phyloP scores from a whole-genome alignment of 1,284 basidiomycete genomes.

The Papiliotrema laurentii region DNA sequence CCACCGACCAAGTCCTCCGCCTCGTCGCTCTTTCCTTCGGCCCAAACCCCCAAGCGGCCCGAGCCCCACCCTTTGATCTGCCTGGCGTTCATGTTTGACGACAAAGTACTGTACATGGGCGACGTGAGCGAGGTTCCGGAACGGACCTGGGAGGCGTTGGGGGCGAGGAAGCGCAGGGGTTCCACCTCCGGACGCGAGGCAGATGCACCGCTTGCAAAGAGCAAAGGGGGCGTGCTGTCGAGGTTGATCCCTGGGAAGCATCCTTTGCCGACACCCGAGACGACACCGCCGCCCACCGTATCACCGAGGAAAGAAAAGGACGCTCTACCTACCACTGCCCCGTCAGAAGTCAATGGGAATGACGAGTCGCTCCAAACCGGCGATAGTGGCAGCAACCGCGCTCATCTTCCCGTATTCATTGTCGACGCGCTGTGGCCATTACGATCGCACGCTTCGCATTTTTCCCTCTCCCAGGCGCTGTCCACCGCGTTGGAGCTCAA shows the following conservation, averaged over 20 bases:
- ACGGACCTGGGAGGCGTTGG: slow-evolving; percentile 1
- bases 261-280: background rate
- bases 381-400: background rate
- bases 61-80: slow-evolving; percentile 23
- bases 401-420: slow-evolving; percentile 31
- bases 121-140: slow-evolving; percentile 29
- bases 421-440: slow-evolving; percentile 45
- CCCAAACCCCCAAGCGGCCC: background rate
- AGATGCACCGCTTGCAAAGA: too few relatives aligned
- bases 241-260: background rate
- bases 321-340: background rate
- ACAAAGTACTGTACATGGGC: slow-evolving; percentile 25
- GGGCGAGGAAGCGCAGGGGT: slow-evolving; percentile 3
- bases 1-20: background rate
- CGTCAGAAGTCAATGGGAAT: background rate
- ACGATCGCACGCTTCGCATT: slow-evolving; percentile 39
- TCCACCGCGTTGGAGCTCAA: slow-evolving; percentile 31
- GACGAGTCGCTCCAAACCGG: background rate
- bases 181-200: too few relatives aligned
- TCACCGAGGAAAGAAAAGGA: too few relatives aligned
- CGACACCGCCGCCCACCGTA: background rate
- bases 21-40: too few relatives aligned
- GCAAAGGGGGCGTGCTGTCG: too few relatives aligned
- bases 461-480: slow-evolving; percentile 42
- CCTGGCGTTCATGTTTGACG: slow-evolving; percentile 33